Evolutionary conservation across 2,329 filamentous ascomycete genomes (phyloP), one percentile per base, ranked within the genome.

Genomic region (Aspergillus fumigatiaffinis): DNA sequence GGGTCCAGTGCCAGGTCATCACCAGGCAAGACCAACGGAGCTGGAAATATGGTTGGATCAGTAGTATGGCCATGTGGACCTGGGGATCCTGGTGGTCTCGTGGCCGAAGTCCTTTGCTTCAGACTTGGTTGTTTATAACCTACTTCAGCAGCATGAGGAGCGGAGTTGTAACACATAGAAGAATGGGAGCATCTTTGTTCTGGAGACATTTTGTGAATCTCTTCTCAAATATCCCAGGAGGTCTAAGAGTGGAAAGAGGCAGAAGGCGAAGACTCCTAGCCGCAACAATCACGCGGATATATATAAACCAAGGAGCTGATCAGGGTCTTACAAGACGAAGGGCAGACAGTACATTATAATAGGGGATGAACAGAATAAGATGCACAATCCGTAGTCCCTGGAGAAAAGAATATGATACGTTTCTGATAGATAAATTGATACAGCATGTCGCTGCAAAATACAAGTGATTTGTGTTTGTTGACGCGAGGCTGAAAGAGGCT

Each of bases 1-100:
- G 82, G 80, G 42, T 87, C 80, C 35, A 77, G 70, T 0, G 80
- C 78, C 1, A 89, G 74, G 21, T 84, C 82, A 64, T 88, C 86
- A 2, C 74, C 77, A 0, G 86, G 86, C 0, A 89, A 71, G 0
- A 87, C 73, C 5, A 89, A 66, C 0, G 86, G 84, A 0, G 75
- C 82, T 0, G 85, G 86, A 59, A 87, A 89, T 0, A 74, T 53
- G 1, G 63, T 64, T 1, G 59, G 41, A 42, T 63, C 44, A 3
- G 55, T 28, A 41, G n/a, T 23, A 23, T 3, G 23, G 38, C 52
- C 29, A 3, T 50, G 26, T 17, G 20, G 20, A 12, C 35, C 42
- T 25, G 47, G 21, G 44, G 49, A 38, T 21, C 35, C 51, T 3
- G 53, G 29, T 38, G 52, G 51, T 25, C 51, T 60, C 50, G 50